Conservation (phyloP, 352 stramenopile genomes). For the Thalassiosira mediterranea region DNA sequence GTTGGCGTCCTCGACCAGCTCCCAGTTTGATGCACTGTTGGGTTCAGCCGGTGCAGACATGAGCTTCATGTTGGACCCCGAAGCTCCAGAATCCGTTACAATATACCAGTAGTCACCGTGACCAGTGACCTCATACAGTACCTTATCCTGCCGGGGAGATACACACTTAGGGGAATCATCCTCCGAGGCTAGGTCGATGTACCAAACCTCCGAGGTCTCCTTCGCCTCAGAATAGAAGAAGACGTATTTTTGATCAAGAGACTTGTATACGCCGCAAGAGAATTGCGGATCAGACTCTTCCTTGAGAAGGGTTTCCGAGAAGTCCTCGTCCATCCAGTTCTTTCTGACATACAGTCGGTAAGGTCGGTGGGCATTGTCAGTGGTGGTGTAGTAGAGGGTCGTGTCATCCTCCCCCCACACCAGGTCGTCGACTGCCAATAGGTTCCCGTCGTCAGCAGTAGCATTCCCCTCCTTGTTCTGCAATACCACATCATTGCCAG, state of each 20-base stretch:
- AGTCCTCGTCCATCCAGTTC: constrained; percentile 68
- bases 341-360: constrained; percentile 91
- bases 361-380: constrained; percentile 87
- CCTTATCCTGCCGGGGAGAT: constrained; percentile 59
- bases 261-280: constrained; percentile 89
- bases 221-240: constrained; percentile 89
- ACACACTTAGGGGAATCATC: no score
- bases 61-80: constrained; percentile 94
- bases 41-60: constrained; percentile 80
- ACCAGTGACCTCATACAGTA: constrained; percentile 88
- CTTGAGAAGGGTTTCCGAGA: constrained; percentile 90
- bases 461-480: constrained; percentile 13
- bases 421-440: constrained; percentile 79
- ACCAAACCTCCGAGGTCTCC: constrained; percentile 93
- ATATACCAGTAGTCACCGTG: constrained; percentile 90
- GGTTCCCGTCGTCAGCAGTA: constrained; percentile 39
- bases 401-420: constrained; percentile 89
- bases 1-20: constrained; percentile 80
- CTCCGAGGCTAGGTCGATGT: no score
- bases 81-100: constrained; percentile 91
- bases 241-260: constrained; percentile 90
- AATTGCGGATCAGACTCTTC: constrained; percentile 94
- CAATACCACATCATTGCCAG: constrained; percentile 29
- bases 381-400: constrained; percentile 92
- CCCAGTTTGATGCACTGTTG: constrained; percentile 84